These are phyloP conservation scores for Apiospora pterosperma DNA, from an alignment of 2,329 filamentous ascomycete species.

Conservation along the genomic window DNA sequence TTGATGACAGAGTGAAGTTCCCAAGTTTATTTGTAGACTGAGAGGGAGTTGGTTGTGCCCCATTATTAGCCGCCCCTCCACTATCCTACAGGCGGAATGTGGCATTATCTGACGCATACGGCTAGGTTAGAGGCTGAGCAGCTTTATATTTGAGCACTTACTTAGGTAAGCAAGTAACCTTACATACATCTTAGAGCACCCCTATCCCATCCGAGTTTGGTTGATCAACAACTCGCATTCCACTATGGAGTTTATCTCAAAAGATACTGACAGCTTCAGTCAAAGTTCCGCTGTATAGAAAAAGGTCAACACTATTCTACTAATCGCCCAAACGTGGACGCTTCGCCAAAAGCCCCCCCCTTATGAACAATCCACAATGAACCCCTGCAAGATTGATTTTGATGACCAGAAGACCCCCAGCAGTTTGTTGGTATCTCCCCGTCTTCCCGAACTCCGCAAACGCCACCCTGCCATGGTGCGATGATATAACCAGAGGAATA, in stretches of 20 bases:
- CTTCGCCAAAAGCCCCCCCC: background rate
- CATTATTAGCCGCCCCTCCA: constrained; percentile 5
- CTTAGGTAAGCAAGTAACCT: too few relatives aligned
- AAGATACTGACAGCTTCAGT: background rate
- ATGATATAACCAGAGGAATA: constrained; percentile 15
- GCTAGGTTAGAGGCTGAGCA: background rate
- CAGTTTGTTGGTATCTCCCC: constrained; percentile 28
- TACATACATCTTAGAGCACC: too few relatives aligned
- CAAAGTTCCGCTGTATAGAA: background rate
- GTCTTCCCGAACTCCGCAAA: constrained; percentile 23
- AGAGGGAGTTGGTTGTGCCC: background rate
- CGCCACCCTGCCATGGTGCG: constrained; percentile 21
- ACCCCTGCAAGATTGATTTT: constrained; percentile 18
- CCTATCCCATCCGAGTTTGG: too few relatives aligned
- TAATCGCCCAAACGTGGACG: background rate
- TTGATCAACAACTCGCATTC: background rate
- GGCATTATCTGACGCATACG: background rate
- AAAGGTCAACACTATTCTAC: background rate
- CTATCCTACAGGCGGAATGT: background rate
- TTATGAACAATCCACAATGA: background rate
- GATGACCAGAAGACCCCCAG: constrained; percentile 25
- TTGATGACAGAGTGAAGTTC: constrained; percentile 2
- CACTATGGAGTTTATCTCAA: background rate
- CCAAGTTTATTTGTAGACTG: background rate
- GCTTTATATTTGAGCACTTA: too few relatives aligned